Evolutionary conservation across 208 protist genomes (phyloP), one percentile per base, ranked within the genome.

Genomic region (Porcisia deanei): DNA sequence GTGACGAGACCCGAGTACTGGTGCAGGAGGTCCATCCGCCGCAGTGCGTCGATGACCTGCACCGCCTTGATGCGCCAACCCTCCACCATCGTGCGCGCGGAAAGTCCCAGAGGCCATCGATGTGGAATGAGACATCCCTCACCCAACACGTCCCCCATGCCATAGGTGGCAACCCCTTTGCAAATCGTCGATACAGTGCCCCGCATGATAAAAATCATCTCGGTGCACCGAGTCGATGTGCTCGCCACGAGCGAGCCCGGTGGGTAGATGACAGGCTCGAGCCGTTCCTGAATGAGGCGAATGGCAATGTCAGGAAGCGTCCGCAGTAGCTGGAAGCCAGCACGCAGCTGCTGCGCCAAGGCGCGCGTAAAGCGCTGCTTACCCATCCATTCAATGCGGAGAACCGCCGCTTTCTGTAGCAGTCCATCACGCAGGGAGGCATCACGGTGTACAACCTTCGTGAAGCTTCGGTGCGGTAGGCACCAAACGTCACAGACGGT

Each of bases 401-500:
- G 82, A 34, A 90, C 87, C n/a, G 91, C 90, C 34, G 91, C 93
- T 78, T 95, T 97, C 60, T 81, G 78, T 54, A 94, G 77, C 43
- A 94, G 76, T 37, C 80, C 83, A 37, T 80, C 74, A 12, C 90
- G 87, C 68, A 95, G 77, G 18, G 84, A 82, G 41, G 90, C 88
- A 72, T 97, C 93, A 67, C 89, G 83, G 49, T 85, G 89, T 71
- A 95, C 88, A 20, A 86, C 85, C 39, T 53, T 61, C 8, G 84
- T 67, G 82, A 97, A 95, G 75, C 83, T 76, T 39, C 71, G 77
- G 75, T 84, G 87, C 58, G 90, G 88, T 43, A 97, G 87, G 73
- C 84, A 92, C 93, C 93, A 97, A 71, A 92, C 72, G 68, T 97
- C 93, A 76, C 93, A 97, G 14, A 85, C 76, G 43, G 87, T 93